Evolutionary conservation across 2,329 filamentous ascomycete genomes (phyloP).

Genomic region (Dissoconium aciculare): DNA sequence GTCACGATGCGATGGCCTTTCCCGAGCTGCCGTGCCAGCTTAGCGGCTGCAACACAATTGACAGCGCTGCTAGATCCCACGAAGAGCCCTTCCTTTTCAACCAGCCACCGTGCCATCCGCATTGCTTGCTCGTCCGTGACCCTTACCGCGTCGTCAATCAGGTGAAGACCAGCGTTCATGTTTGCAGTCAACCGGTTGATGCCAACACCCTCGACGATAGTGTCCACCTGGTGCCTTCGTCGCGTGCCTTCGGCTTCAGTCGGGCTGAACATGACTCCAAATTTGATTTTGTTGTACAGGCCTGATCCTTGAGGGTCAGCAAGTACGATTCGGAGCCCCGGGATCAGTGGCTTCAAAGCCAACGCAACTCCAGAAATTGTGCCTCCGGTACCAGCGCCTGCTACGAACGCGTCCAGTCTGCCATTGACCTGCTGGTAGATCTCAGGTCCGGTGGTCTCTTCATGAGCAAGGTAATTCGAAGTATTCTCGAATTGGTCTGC

Average conservation of each 20-base stretch:
- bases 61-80: slow-evolving; percentile 91
- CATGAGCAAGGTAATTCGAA: slow-evolving; percentile 80
- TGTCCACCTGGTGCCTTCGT: slow-evolving; percentile 80
- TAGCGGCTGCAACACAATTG: slow-evolving; percentile 73
- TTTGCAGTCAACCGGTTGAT: slow-evolving; percentile 91
- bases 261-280: slow-evolving; percentile 86
- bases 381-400: slow-evolving; percentile 85
- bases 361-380: slow-evolving; percentile 78
- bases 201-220: slow-evolving; percentile 88
- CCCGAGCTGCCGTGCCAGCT: slow-evolving; percentile 45
- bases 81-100: slow-evolving; percentile 91
- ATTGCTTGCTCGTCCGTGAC: slow-evolving; percentile 82
- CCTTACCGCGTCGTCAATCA: slow-evolving; percentile 79
- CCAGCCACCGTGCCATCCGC: slow-evolving; percentile 88
- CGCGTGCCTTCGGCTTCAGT: slow-evolving; percentile 86
- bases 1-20: slow-evolving; percentile 54
- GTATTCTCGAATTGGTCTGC: slow-evolving; percentile 90
- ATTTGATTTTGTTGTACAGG: slow-evolving; percentile 77
- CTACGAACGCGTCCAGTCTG: slow-evolving; percentile 69
- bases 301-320: slow-evolving; percentile 92
- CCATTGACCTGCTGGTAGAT: slow-evolving; percentile 67
- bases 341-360: slow-evolving; percentile 62
- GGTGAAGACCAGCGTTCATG: slow-evolving; percentile 70
- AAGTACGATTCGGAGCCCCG: slow-evolving; percentile 55
- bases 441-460: slow-evolving; percentile 71